Evolutionary conservation across 441 rosid species (phyloP), one percentile per base, ranked within the genome.

Genomic region (Codiaeum variegatum): DNA sequence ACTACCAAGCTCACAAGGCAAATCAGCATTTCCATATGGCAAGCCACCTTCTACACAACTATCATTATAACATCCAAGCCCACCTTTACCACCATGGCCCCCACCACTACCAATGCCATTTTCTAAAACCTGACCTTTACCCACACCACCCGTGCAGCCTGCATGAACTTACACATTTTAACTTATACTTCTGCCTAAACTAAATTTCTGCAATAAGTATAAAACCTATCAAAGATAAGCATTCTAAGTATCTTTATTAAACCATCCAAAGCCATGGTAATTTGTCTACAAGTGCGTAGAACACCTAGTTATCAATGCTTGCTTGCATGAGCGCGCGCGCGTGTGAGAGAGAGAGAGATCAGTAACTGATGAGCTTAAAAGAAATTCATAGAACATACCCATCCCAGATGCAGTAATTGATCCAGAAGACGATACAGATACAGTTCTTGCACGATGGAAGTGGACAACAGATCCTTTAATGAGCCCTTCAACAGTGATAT

Each of bases 1-100:
- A 85, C 99, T 94, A 75, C 99, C 99, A 85, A 90, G 98, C 84
- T 94, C 98, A 82, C 99, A 96, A 63, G 99, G 99, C 78, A 94
- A 83, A 77, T 90, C 87, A 47, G 83, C 84, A 83, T 86, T 83
- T 73, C 99, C 99, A 86, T 96, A 94, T 38, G 93, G 80, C 75
- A 77, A 79, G 66, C 99, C 99, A 75, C 99, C 99, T 24, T 70
- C 87, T 61, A 87, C 75, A 59, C 89, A 92, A 67, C 69, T 84
- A 80, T 38, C 75, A 70, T 87, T 84, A 77, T 83, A 87, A 82
- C 94, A 96, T 72, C 87, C 98, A 74, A 64, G 67, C 51, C 99
- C 99, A 42, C 99, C 99, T 81, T 78, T 84, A 77, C 98, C 99
- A 78, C 99, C 98, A 89, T 96, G 98, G 75, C 99, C 99, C 60